phyloP scores from a whole-genome alignment of 2,329 filamentous ascomycete genomes.

The Coniochaeta pulveracea region DNA sequence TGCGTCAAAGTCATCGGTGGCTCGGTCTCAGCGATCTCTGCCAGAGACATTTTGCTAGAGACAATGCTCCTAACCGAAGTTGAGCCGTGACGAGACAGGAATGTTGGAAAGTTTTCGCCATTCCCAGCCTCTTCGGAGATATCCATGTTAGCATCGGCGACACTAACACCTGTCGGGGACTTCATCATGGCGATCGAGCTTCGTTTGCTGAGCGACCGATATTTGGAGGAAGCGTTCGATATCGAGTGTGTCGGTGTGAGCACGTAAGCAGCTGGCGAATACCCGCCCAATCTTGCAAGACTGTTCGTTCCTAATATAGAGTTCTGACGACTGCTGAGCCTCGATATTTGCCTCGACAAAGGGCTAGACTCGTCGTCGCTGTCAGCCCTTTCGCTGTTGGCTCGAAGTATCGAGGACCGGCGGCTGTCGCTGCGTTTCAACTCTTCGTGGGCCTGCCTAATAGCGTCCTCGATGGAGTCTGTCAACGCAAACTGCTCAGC shows the following conservation, averaged over 20 bases:
- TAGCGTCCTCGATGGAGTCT: constrained; percentile 68
- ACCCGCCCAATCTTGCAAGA: constrained; percentile 56
- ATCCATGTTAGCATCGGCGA: constrained; percentile 14
- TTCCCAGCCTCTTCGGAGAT: constrained; percentile 22
- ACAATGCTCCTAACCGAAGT: constrained; percentile 37
- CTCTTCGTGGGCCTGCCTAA: constrained; percentile 60
- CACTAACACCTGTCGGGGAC: too few species aligned
- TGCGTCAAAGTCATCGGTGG: constrained; percentile 35
- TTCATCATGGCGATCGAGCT: constrained; percentile 24
- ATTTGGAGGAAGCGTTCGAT: constrained; percentile 32
- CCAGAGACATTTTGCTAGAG: constrained; percentile 38
- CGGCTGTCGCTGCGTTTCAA: constrained; percentile 60
- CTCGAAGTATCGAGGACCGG: constrained; percentile 46
- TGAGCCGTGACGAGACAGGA: constrained; percentile 41
- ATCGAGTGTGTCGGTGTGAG: constrained; percentile 57
- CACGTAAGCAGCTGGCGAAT: constrained; percentile 56
- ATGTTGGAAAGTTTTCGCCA: constrained; percentile 15
- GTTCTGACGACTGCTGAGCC: constrained; percentile 22
- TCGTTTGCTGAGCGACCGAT: constrained; percentile 43
- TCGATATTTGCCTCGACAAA: too few species aligned
- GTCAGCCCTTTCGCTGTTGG: constrained; percentile 26
- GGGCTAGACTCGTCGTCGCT: constrained; percentile 9
- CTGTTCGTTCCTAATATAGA: constrained; percentile 63
- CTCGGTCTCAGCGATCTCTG: constrained; percentile 46
- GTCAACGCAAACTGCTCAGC: constrained; percentile 64